A percentile compares a stretch with the other conserved stretches of the same genome.
phyloP scores from a whole-genome alignment of 2,329 filamentous ascomycete species.

The Pleurostoma richardsiae region DNA sequence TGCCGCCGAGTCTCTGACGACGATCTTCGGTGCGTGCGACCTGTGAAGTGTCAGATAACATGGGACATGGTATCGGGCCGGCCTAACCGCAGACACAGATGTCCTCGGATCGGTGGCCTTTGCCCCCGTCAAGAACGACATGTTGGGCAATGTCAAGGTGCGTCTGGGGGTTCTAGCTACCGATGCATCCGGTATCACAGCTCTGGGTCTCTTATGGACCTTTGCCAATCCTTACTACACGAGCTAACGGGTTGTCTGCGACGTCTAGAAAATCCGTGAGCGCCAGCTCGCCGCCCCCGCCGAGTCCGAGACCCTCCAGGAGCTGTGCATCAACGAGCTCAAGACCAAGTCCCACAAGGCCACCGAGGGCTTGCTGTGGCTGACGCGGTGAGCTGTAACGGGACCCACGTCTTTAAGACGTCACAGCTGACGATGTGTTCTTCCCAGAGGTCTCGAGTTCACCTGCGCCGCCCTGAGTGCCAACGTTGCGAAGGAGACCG shows the following conservation, averaged over 20 bases:
- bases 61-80: conserved; percentile 4
- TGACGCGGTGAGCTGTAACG: conserved; percentile 61
- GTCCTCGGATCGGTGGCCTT: conserved; percentile 70
- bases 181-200: no score
- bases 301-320: conserved; percentile 80
- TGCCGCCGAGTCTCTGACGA: conserved; percentile 79
- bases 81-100: conserved; percentile 33
- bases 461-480: conserved; percentile 77
- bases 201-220: no score
- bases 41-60: not conserved
- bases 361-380: conserved; percentile 86
- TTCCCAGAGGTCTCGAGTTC: conserved; percentile 80
- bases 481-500: conserved; percentile 62
- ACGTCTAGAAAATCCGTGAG: conserved; percentile 75
- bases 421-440: conserved; percentile 4
- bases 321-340: conserved; percentile 80
- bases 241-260: no score
- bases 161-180: no score
- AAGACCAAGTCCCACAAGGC: conserved; percentile 85
- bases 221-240: no score
- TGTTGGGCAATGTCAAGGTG: conserved; percentile 88
- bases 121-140: conserved; percentile 84
- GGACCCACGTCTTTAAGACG: not conserved
- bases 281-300: conserved; percentile 72
- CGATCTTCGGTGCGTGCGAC: conserved; percentile 67